phyloP scores from a whole-genome alignment of 441 rosid genomes.

The Brassica hybrid region DNA sequence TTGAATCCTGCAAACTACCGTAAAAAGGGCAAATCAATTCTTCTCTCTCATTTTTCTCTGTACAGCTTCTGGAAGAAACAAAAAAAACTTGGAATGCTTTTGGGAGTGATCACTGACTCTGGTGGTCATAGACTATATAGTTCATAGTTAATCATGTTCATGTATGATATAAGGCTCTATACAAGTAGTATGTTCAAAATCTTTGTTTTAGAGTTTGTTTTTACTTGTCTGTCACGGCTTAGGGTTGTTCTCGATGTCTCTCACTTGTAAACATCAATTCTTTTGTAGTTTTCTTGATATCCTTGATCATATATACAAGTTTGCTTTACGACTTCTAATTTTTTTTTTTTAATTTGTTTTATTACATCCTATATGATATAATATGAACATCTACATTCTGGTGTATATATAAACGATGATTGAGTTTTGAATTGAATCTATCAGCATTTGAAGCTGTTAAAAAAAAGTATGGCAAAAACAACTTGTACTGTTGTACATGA shows the following conservation, averaged over 20 bases:
- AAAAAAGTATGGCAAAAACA: neutral
- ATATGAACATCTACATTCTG: conserved; percentile 1
- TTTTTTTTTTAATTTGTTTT: too few relatives aligned
- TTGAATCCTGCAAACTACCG: conserved; percentile 80
- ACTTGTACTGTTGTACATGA: too few relatives aligned
- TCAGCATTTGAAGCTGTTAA: neutral
- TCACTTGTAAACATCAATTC: conserved; percentile 33
- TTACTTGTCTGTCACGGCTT: conserved; percentile 33
- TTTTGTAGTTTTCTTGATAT: conserved; percentile 36
- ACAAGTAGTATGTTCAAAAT: conserved; percentile 30
- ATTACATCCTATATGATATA: neutral
- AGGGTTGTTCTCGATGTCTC: conserved; percentile 32
- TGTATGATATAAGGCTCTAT: conserved; percentile 37
- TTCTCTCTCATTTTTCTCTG: conserved; percentile 46
- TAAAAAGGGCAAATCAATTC: conserved; percentile 42
- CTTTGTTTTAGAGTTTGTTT: conserved; percentile 30
- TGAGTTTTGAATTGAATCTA: conserved; percentile 2
- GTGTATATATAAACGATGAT: neutral
- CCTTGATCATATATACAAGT: conserved; percentile 36
- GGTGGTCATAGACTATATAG: conserved; percentile 30
- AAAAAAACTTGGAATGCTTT: too few relatives aligned
- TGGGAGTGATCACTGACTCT: too few relatives aligned
- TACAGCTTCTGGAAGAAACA: conserved; percentile 56
- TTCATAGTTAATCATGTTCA: conserved; percentile 24
- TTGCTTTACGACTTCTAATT: neutral